Conservation (phyloP, 371 early-diverging fungal species). For the Saksenaea oblongispora region DNA sequence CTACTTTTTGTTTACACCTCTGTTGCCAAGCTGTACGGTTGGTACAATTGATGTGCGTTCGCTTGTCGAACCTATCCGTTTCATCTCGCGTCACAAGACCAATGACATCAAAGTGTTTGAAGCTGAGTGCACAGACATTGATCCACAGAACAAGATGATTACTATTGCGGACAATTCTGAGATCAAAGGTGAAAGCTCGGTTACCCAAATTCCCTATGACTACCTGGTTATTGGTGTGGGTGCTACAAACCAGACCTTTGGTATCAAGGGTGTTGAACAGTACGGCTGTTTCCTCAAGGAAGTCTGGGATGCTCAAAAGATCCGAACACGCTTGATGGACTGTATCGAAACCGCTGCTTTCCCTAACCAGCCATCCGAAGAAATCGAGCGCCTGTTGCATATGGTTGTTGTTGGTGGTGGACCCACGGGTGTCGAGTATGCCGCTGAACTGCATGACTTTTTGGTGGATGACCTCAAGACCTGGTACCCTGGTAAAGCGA, state of each 20-base stretch:
- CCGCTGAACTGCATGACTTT: constrained; percentile 94
- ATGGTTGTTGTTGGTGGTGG: constrained; percentile 98
- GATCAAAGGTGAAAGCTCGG: constrained; percentile 61
- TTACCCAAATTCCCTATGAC: constrained; percentile 76
- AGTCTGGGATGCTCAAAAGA: constrained; percentile 88
- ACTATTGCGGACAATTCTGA: constrained; percentile 78
- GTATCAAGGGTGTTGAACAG: constrained; percentile 84
- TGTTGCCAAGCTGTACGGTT: constrained; percentile 84
- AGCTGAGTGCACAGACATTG: constrained; percentile 84
- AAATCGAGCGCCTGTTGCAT: constrained; percentile 81
- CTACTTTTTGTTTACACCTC: constrained; percentile 93
- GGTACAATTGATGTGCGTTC: constrained; percentile 86
- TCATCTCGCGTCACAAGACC: constrained; percentile 83
- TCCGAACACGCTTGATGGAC: constrained; percentile 84
- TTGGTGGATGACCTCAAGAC: constrained; percentile 77
- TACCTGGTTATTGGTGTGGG: constrained; percentile 89
- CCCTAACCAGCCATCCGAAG: constrained; percentile 74
- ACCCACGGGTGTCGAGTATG: constrained; percentile 95
- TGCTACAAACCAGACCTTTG: constrained; percentile 88
- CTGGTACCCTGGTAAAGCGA: constrained; percentile 75
- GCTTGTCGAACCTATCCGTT: constrained; percentile 87
- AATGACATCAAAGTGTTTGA: constrained; percentile 83
- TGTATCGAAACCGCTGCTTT: constrained; percentile 90
- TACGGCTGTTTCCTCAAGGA: constrained; percentile 88
- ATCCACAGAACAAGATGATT: constrained; percentile 73